Conservation (phyloP, 2,329 filamentous ascomycete species). For the Leptosphaerulina australis region DNA sequence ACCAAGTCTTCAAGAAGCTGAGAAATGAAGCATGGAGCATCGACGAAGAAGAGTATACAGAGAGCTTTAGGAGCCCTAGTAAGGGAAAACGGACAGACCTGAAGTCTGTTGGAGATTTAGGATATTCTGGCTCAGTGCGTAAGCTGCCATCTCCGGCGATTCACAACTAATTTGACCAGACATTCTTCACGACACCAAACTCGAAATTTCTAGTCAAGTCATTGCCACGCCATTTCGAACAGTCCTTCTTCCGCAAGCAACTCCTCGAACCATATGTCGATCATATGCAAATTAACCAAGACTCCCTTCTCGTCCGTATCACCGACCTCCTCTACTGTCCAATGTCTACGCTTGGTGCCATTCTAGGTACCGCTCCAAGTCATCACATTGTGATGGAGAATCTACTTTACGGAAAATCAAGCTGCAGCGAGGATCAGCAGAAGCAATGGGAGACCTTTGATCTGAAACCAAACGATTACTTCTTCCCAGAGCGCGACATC, state of each 20-base stretch:
- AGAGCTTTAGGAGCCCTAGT: slow-evolving; percentile 57
- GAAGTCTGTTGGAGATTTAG: slow-evolving; percentile 68
- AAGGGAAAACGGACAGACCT: slow-evolving; percentile 53
- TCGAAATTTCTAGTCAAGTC: slow-evolving; percentile 74
- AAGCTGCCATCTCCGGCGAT: neutral
- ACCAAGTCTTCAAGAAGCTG: slow-evolving; percentile 58
- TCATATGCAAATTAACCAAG: slow-evolving; percentile 66
- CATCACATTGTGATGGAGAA: slow-evolving; percentile 84
- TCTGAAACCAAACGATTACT: slow-evolving; percentile 75
- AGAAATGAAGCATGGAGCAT: slow-evolving; percentile 61
- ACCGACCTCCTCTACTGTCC: slow-evolving; percentile 69
- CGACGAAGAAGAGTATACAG: slow-evolving; percentile 60
- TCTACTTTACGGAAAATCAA: slow-evolving; percentile 65
- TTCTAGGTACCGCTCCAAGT: slow-evolving; percentile 66
- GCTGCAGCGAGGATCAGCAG: slow-evolving; percentile 48
- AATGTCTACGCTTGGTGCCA: slow-evolving; percentile 62
- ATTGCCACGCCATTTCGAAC: slow-evolving; percentile 71
- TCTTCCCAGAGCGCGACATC: slow-evolving; percentile 76
- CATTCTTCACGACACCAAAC: slow-evolving; percentile 72
- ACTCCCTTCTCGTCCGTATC: slow-evolving; percentile 71
- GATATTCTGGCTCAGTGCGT: slow-evolving; percentile 71
- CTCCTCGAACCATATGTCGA: slow-evolving; percentile 68
- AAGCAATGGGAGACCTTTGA: slow-evolving; percentile 73
- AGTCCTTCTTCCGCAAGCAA: slow-evolving; percentile 71
- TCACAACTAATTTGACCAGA: slow-evolving; percentile 48